Evolutionary conservation across 208 protist species (phyloP), one percentile per base, ranked within the genome.

Genomic region (Crithidia brevicula): DNA sequence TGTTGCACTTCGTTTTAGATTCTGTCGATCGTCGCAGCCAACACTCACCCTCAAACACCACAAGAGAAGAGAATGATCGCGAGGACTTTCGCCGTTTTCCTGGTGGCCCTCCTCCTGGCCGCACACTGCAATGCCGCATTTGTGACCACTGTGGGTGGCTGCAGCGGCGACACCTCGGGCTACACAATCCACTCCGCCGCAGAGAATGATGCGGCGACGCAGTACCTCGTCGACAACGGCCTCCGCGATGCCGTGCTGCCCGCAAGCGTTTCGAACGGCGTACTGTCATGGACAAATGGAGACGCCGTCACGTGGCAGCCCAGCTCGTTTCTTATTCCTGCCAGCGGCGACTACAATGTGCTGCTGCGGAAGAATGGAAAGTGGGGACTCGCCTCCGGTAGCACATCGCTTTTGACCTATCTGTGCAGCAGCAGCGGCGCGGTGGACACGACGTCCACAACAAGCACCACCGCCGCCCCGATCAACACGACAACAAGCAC

Each of bases 141-240:
- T 45, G 62, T 56, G 11, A 6, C 42, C 20, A 28, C 42, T 6
- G 25, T 51, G 2, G 72, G 72, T 40, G 58, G 72, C 8, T 77
- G 63, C 51, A 23, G 51, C 33, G 42, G 16, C 23, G 72, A 64
- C 42, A 71, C 63, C 15, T 54, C 42, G 30, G 63, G 72, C 42
- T 70, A 62, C 53, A 53, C 23, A 7, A 62, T 67, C 54, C 56
- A 72, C 42, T 85, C 67, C 13, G 3, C 51, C 22, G 13, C 23
- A 4, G 69, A 85, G 38, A 91, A 87, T 52, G 58, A 59, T 1
- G 77, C 51, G 38, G 79, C 74, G 16, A 72, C 68, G 38, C 51
- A 49, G 42, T 87, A 71, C 65, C 69, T 91, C 10, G 38, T 31
- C 8, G 47, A 50, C 1, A 54, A 72, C n/a, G 63, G 45, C 33